phyloP scores from a whole-genome alignment of 2,329 filamentous ascomycete species.

The Diaporthe nobilis region DNA sequence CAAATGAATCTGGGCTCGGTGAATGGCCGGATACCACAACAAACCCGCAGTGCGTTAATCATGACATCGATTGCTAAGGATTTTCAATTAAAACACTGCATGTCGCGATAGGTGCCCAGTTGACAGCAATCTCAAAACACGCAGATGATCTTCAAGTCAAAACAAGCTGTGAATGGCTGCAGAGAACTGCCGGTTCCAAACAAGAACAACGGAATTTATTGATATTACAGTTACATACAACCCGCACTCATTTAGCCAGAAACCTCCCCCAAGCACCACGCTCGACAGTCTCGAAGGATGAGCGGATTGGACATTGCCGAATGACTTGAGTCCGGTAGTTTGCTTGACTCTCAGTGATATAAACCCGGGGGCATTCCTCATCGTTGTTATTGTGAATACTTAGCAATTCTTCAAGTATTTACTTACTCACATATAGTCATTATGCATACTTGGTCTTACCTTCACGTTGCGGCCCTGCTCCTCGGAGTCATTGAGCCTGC shows the following conservation, averaged over 20 bases:
- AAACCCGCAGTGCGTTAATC: no score
- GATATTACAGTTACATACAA: slow-evolving; percentile 3
- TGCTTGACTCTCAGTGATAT: not conserved
- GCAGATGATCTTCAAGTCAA: not conserved
- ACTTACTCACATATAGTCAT: not conserved
- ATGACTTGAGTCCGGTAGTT: not conserved
- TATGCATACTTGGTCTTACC: not conserved
- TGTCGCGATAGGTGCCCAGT: not conserved
- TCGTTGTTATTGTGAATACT: not conserved
- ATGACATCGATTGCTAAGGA: not conserved
- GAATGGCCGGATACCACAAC: not conserved
- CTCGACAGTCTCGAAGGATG: not conserved
- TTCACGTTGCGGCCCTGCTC: not conserved
- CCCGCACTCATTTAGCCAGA: slow-evolving; percentile 30
- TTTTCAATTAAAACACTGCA: not conserved
- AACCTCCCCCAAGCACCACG: not conserved
- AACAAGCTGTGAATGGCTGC: slow-evolving; percentile 12
- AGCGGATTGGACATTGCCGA: not conserved
- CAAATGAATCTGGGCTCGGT: not conserved
- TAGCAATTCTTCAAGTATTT: not conserved
- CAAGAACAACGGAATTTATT: not conserved
- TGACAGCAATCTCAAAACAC: not conserved
- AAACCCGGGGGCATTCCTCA: not conserved
- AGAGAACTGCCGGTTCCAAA: slow-evolving; percentile 13
- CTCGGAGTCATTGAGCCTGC: not conserved